These are phyloP conservation scores for Magnolia kwangsiensis DNA, from an alignment of 164 flowering plant genomes.

Conservation along the genomic window DNA sequence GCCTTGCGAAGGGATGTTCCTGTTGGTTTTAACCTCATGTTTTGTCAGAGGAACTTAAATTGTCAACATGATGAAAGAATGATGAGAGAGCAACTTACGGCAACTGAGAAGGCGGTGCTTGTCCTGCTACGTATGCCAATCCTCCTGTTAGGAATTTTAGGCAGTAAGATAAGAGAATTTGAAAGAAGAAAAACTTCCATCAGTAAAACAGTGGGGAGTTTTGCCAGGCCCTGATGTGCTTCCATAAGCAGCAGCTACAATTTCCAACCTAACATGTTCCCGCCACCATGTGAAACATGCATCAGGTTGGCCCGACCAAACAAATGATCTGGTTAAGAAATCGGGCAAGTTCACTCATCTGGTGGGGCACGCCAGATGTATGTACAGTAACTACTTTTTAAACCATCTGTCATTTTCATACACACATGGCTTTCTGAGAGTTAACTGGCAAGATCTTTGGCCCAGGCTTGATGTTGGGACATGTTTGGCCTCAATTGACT, in stretches of 20 bases:
- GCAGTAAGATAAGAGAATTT: conserved; percentile 6
- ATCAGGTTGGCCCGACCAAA: too few relatives aligned
- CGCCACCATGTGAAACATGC: not conserved
- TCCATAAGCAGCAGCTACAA: not conserved
- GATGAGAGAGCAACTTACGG: conserved; percentile 44
- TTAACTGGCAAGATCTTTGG: too few relatives aligned
- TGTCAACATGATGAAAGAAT: not conserved
- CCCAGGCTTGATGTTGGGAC: too few relatives aligned
- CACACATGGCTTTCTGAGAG: too few relatives aligned
- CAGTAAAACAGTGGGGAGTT: not conserved
- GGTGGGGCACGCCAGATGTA: too few relatives aligned
- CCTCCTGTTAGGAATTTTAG: conserved; percentile 41
- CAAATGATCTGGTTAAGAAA: too few relatives aligned
- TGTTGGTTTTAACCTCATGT: conserved; percentile 20
- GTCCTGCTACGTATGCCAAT: conserved; percentile 46
- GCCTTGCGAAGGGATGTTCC: conserved; percentile 50
- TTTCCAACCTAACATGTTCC: not conserved
- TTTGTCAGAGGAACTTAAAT: not conserved
- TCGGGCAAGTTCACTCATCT: too few relatives aligned
- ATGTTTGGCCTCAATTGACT: too few relatives aligned
- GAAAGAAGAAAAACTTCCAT: not conserved
- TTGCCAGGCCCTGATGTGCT: not conserved
- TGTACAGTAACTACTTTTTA: too few relatives aligned
- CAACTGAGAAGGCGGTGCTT: conserved; percentile 51
- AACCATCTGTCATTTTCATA: too few relatives aligned